Base-by-base conservation (phyloP, 1,284 basidiomycete genomes). In the Irpex sp. region DNA sequence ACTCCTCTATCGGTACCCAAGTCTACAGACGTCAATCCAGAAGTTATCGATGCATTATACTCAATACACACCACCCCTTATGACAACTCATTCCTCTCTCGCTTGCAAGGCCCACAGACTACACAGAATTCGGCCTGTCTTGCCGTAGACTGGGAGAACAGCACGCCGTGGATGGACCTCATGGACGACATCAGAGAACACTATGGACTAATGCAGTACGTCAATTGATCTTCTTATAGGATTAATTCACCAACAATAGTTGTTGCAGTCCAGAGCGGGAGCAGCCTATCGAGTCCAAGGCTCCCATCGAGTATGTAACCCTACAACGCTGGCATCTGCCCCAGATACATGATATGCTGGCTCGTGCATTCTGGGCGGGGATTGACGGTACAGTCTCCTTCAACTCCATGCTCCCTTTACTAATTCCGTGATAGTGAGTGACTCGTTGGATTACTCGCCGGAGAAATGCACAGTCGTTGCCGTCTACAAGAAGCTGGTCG, bases 401-500 rank as follows among this genome's bases (percentile, higher is more conserved):
- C 37, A 35, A 9, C 26, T 13, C 4, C 13, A 15, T 31, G 31
- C 15, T 37, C 47, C 1, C 36, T 6, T 49, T 35, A 37, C 57
- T 55, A 50, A 58, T 13, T 46, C 36, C 8, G 19, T 35, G 6
- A n/a, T 61, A 92, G 90, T 92, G 17, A 81, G 79, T 60, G 89
- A 91, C 67, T 83, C 87, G 0, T 78, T 92, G 57, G 78, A 87
- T 50, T 84, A 86, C 66, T 79, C 77, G 1, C 88, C 90, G 0
- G 87, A 90, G 68, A 81, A 81, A 54, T 89, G 84, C 60, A 92
- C 90, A 0, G 78, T 93, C 35, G 76, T 93, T 17, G 90, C 88
- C 5, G 81, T 76, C 57, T 91, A 92, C 75, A 87, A 85, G 61
- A 79, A 80, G 59, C 76, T 92, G 17, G 88, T 93, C 7, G 81